A percentile compares a stretch with the other conserved stretches of the same genome.
Evolutionary conservation across 495 filamentous ascomycete genomes (phyloP).

Genomic region (Clavariopsis aquatica): DNA sequence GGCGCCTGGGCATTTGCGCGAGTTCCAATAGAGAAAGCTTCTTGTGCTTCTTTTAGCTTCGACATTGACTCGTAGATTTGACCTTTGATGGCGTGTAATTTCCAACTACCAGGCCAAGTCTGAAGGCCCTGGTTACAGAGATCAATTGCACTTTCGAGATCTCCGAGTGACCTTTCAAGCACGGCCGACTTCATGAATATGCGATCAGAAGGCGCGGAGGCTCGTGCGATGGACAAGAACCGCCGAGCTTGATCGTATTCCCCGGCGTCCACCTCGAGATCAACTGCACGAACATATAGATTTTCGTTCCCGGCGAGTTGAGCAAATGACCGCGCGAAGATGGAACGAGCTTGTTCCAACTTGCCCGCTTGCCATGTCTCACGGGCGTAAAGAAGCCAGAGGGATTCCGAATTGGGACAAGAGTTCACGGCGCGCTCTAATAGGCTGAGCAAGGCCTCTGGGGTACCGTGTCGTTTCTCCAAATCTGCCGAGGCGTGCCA

Average conservation of each 20-base stretch:
- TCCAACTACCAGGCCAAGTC: slow-evolving; percentile 81
- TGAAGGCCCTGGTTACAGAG: slow-evolving; percentile 84
- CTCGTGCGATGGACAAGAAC: slow-evolving; percentile 75
- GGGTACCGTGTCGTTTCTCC: slow-evolving; percentile 84
- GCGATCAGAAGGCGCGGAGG: slow-evolving; percentile 87
- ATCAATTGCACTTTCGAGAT: slow-evolving; percentile 76
- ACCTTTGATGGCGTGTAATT: slow-evolving; percentile 98
- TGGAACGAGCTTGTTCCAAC: slow-evolving; percentile 77
- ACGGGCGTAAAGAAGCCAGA: slow-evolving; percentile 94
- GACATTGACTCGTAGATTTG: slow-evolving; percentile 86
- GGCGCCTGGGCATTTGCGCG: slow-evolving; percentile 81
- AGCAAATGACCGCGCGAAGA: slow-evolving; percentile 84
- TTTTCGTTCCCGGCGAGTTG: slow-evolving; percentile 95
- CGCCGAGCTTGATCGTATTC: slow-evolving; percentile 77
- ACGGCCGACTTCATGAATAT: slow-evolving; percentile 95
- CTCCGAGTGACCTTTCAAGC: slow-evolving; percentile 82
- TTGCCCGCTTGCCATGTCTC: slow-evolving; percentile 88
- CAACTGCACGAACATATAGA: slow-evolving; percentile 94
- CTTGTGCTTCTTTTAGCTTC: slow-evolving; percentile 79
- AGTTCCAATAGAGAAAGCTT: slow-evolving; percentile 87
- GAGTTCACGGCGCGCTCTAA: slow-evolving; percentile 93
- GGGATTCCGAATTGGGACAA: slow-evolving; percentile 78
- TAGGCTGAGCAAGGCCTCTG: slow-evolving; percentile 77
- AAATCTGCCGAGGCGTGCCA: slow-evolving; percentile 91
- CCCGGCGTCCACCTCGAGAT: slow-evolving; percentile 85